Evolutionary conservation across 768 basidiomycete genomes (phyloP), one percentile per base, ranked within the genome.

Genomic region (Leccinellum rugosiceps): DNA sequence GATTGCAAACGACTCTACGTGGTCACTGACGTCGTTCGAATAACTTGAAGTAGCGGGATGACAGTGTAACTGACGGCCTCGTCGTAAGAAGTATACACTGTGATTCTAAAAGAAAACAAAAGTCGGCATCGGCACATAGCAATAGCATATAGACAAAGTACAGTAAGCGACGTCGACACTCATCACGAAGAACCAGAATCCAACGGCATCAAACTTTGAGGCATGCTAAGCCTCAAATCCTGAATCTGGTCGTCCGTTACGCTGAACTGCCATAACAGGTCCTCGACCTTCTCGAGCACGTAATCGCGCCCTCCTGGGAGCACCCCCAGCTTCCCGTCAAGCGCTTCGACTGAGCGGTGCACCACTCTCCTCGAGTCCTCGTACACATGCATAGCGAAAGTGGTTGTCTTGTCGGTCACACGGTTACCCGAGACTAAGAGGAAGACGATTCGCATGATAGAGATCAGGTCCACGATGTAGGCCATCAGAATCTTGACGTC

Each of bases 401-500:
- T 1, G 3, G 17, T 17, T 2, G 23, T 47, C 34, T 46, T 2
- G 3, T 10, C 1, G 8, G 50, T 65, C 34, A 63, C 45, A 0
- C 13, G n/a, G n/a, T n/a, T 10, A 11, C 45, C 44, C 1, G 46
- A 15, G 1, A 50, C 38, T 15, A 64, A 4, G 43, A 60, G 23
- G 30, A 52, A 63, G 19, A 61, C 10, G 13, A 25, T 34, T 26
- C 61, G 63, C 63, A 63, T 64, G 55, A 60, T 43, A 26, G 54
- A 63, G 19, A 61, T 52, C 28, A 63, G n/a, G 50, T 61, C 49
- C 4, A 64, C 47, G 25, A 60, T 56, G 45, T 53, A 63, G 25
- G 31, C 52, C 52, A 63, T 63, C 28, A 63, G 28, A n/a, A 61
- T 19, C 14, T 54, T 63, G 19, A 54, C 63, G 25, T 54, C 52